Evolutionary conservation across 2,329 filamentous ascomycete species (phyloP).

Genomic region (Aspergillus hiratsukae): DNA sequence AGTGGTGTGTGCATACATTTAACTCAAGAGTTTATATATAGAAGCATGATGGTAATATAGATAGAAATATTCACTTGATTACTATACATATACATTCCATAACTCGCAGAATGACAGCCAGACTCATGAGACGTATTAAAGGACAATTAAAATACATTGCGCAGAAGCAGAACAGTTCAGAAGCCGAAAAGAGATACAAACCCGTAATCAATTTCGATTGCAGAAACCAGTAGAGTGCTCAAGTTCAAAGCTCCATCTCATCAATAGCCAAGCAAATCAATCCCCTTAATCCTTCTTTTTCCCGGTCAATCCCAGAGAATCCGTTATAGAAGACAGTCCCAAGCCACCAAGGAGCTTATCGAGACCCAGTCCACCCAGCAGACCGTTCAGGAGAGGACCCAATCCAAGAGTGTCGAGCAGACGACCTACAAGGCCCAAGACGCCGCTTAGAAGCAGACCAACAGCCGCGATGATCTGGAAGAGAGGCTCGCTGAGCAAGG

Average conservation of each 20-base stretch:
- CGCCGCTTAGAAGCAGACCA: slow-evolving; percentile 74
- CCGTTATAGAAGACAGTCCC: slow-evolving; percentile 48
- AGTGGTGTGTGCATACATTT: not conserved
- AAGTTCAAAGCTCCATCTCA: not conserved
- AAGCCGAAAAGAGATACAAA: not conserved
- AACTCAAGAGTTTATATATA: slow-evolving; percentile 11
- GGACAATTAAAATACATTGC: not conserved
- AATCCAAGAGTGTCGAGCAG: slow-evolving; percentile 77
- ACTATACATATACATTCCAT: not conserved
- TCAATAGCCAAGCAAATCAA: not conserved
- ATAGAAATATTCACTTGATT: not conserved
- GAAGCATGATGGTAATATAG: slow-evolving; percentile 15
- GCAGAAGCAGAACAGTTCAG: not conserved
- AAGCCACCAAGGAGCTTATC: slow-evolving; percentile 47
- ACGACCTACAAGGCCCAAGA: slow-evolving; percentile 77
- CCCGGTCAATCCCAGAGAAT: slow-evolving; percentile 31
- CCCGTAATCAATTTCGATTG: not conserved
- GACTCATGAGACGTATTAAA: not conserved
- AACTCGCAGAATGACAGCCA: slow-evolving; percentile 2
- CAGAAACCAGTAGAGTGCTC: not conserved
- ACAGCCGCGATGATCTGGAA: slow-evolving; percentile 92
- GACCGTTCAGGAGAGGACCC: slow-evolving; percentile 71
- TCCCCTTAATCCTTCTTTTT: not conserved
- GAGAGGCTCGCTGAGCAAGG: slow-evolving; percentile 66
- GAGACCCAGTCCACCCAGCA: slow-evolving; percentile 69